Base-by-base conservation (phyloP, 2,329 filamentous ascomycete species). In the Penicillium janthinellum region DNA sequence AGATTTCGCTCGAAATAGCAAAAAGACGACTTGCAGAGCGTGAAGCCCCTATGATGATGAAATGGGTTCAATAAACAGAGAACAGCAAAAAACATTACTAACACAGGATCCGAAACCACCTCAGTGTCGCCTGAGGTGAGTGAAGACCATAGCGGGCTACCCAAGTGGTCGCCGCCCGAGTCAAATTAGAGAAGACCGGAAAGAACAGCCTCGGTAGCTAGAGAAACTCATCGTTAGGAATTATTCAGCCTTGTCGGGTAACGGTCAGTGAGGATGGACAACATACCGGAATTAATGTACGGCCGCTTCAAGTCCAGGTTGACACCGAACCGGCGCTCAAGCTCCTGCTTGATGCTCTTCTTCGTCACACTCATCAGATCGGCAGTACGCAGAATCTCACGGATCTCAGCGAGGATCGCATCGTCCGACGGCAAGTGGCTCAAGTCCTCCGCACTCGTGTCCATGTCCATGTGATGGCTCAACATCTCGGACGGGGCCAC, bases 321-420 rank as follows among this genome's bases (percentile, higher is more conserved):
- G 64, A 96, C 88, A 62, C 90, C 91, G 72, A 99, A 99, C 63
- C 93, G 86, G 71, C 88, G 87, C 83, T 99, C 95, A 59, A 99
- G 81, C 81, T 99, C 95, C 67, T 86, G 80, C 84, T 98, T 98
- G 78, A 99, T 90, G 70, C 90, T 92, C 86, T 99, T 99, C 87
- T 99, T 99, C 66, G 95, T 99, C 45, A 99, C 91, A 4, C 87
- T 93, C 95, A 99, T 99, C 72, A 99, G 80, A 78, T 99, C 95
- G 1, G 92, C 93, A 12, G 90, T 96, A 68, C 88, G 86, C 63
- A 99, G 81, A 64, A 99, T 96, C 72, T 97, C 92, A 54, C 95
- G 86, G 69, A 99, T 99, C 83, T 99, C 95, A 0, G 92, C 89
- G 63, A 99, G 81, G 52, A 99, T 83, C 11, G 91, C 90, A 71